Conservation (phyloP, 345 rosid species). For the Punica granatum region DNA sequence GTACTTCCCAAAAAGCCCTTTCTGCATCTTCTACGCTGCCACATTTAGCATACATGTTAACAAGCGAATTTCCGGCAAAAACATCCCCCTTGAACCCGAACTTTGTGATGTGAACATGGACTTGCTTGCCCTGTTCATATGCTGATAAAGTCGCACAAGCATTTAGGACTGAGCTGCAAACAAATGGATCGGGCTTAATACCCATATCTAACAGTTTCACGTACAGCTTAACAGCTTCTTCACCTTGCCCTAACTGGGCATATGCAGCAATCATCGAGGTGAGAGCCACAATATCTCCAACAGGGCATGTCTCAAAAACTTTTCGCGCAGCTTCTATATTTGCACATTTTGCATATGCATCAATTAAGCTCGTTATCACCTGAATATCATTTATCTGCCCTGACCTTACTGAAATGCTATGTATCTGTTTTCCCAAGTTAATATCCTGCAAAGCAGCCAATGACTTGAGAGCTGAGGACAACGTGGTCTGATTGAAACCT, state of each 20-base stretch:
- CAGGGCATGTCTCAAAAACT: slow-evolving; percentile 30
- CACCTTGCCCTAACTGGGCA: slow-evolving; percentile 52
- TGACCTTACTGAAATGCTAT: slow-evolving; percentile 33
- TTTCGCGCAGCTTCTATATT: slow-evolving; percentile 30
- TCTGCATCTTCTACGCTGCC: slow-evolving; percentile 58
- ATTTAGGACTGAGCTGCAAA: slow-evolving; percentile 54
- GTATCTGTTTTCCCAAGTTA: slow-evolving; percentile 34
- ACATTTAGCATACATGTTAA: slow-evolving; percentile 58
- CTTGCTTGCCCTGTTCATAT: slow-evolving; percentile 65
- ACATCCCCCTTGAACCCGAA: slow-evolving; percentile 41
- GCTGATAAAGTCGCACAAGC: slow-evolving; percentile 59
- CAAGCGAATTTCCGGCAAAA: slow-evolving; percentile 59
- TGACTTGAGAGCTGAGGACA: slow-evolving; percentile 52
- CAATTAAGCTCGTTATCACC: slow-evolving; percentile 45
- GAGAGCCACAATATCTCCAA: slow-evolving; percentile 36
- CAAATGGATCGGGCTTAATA: slow-evolving; percentile 49
- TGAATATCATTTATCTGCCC: slow-evolving; percentile 38
- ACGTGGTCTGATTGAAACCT: slow-evolving; percentile 51
- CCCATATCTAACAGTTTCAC: slow-evolving; percentile 30
- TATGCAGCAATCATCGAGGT: slow-evolving; percentile 49
- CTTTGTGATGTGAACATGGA: slow-evolving; percentile 48
- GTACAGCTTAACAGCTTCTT: slow-evolving; percentile 58
- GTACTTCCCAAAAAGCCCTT: slow-evolving; percentile 35
- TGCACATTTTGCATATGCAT: slow-evolving; percentile 52
- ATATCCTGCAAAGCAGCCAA: slow-evolving; percentile 29